phyloP scores from a whole-genome alignment of 2,329 filamentous ascomycete genomes.

The Madurella fahalii region DNA sequence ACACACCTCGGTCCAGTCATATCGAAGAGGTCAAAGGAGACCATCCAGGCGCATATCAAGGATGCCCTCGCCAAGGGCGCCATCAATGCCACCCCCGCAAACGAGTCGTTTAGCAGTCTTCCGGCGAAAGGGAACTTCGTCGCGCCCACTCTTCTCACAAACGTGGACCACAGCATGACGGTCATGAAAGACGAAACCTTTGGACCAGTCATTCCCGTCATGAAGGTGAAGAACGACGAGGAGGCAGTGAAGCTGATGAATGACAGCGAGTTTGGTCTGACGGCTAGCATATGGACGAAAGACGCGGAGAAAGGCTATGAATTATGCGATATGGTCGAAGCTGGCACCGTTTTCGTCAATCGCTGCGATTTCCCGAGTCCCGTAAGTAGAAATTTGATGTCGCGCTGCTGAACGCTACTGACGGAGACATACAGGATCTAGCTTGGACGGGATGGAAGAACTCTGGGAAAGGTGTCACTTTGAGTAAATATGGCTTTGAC shows the following conservation, averaged over 20 bases:
- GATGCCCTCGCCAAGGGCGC: constrained; percentile 83
- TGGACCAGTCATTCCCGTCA: constrained; percentile 84
- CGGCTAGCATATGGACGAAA: constrained; percentile 96
- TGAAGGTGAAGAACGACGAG: constrained; percentile 75
- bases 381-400: constrained; percentile 50
- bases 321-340: constrained; percentile 76
- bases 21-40: constrained; percentile 70
- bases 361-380: constrained; percentile 88
- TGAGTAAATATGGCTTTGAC: constrained; percentile 88
- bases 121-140: constrained; percentile 84
- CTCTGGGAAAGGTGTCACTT: constrained; percentile 84
- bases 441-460: constrained; percentile 99
- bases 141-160: constrained; percentile 74
- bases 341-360: constrained; percentile 95
- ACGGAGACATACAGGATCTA: constrained; percentile 59
- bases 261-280: constrained; percentile 88
- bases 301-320: constrained; percentile 71
- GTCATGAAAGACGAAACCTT: constrained; percentile 96
- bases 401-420: constrained; percentile 13
- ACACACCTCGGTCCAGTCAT: constrained; percentile 88
- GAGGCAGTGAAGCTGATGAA: constrained; percentile 89
- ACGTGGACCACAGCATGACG: constrained; percentile 75
- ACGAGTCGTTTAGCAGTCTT: constrained; percentile 68
- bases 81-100: constrained; percentile 77
- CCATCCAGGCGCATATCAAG: constrained; percentile 73